These are phyloP conservation scores for Rhizoctonia solani DNA, from an alignment of 1,284 basidiomycete genomes.

Conservation along the genomic window DNA sequence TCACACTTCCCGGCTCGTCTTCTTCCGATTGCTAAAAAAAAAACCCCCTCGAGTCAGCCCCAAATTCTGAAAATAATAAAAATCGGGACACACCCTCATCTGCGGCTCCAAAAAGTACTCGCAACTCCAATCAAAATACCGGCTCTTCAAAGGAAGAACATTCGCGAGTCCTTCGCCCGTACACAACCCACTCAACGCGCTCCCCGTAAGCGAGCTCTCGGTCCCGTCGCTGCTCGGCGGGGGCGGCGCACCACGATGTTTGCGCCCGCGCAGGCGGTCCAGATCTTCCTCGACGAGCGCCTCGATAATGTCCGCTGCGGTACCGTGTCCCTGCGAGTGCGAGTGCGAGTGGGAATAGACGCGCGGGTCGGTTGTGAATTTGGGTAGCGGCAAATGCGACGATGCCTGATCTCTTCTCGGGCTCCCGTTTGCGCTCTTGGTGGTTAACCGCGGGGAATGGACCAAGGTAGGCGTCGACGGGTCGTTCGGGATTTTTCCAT, in stretches of 20 bases:
- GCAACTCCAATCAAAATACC: conserved; percentile 94
- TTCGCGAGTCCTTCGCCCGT: conserved; percentile 40
- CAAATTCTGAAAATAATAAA: conserved; percentile 1
- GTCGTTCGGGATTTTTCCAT: too few species aligned
- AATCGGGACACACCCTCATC: conserved; percentile 71
- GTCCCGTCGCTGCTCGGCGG: conserved; percentile 28
- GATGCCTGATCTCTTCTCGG: too few species aligned
- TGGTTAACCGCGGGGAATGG: conserved; percentile 16
- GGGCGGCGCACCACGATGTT: conserved; percentile 45
- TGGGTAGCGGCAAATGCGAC: conserved; percentile 2
- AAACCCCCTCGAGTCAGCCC: conserved; percentile 18
- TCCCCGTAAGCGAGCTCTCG: conserved; percentile 15
- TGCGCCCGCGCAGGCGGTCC: conserved; percentile 74
- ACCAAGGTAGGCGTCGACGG: neutral
- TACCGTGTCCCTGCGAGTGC: conserved; percentile 51
- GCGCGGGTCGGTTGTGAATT: conserved; percentile 28
- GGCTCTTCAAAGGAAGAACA: conserved; percentile 83
- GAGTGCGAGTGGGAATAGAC: conserved; percentile 42
- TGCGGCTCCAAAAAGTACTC: conserved; percentile 99
- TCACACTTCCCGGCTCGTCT: conserved; percentile 91
- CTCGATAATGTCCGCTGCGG: conserved; percentile 79
- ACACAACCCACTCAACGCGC: conserved; percentile 19
- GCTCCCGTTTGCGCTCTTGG: too few species aligned
- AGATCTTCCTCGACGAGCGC: conserved; percentile 89
- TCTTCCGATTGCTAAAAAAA: conserved; percentile 81